Percentiles rank a stretch among this genome's conserved stretches.
Evolutionary conservation across 2,329 filamentous ascomycete species (phyloP).

Genomic region (Colletotrichum coccodes): DNA sequence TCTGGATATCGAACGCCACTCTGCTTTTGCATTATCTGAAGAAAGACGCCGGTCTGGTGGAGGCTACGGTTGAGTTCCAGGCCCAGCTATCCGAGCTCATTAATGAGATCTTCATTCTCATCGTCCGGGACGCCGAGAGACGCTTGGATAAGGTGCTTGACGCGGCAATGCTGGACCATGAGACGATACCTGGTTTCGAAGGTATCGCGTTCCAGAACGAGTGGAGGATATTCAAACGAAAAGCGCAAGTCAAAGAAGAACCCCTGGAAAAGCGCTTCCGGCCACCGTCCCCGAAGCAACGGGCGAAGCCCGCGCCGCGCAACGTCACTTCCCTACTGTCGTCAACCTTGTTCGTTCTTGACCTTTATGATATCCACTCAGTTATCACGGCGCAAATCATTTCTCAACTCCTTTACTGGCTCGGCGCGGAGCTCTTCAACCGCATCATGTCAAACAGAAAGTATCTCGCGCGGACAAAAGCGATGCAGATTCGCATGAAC

Average conservation of each 20-base stretch:
- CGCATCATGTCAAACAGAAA: slow-evolving; percentile 96
- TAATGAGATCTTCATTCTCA: slow-evolving; percentile 98
- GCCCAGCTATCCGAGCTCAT: slow-evolving; percentile 92
- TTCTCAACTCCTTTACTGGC: slow-evolving; percentile 94
- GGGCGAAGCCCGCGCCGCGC: slow-evolving; percentile 90
- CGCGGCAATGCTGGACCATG: slow-evolving; percentile 93
- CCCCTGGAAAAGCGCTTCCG: slow-evolving; percentile 90
- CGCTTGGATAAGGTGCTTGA: slow-evolving; percentile 97
- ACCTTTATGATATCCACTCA: slow-evolving; percentile 98
- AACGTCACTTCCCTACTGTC: slow-evolving; percentile 96
- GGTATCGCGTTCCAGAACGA: slow-evolving; percentile 98
- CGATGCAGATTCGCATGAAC: slow-evolving; percentile 99
- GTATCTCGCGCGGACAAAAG: slow-evolving; percentile 94
- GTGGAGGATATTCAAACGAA: slow-evolving; percentile 96
- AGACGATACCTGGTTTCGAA: slow-evolving; percentile 97
- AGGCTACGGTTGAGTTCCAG: slow-evolving; percentile 74
- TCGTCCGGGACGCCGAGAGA: slow-evolving; percentile 94
- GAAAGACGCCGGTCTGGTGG: slow-evolving; percentile 59
- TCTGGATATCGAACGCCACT: slow-evolving; percentile 98
- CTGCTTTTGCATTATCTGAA: slow-evolving; percentile 96
- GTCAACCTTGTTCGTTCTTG: slow-evolving; percentile 94
- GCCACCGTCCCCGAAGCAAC: slow-evolving; percentile 91
- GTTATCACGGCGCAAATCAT: slow-evolving; percentile 94
- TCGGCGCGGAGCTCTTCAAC: slow-evolving; percentile 96
- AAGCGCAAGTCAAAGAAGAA: slow-evolving; percentile 89